Evolutionary conservation across 2,329 filamentous ascomycete genomes (phyloP).

Genomic region (Clonostachys solani): DNA sequence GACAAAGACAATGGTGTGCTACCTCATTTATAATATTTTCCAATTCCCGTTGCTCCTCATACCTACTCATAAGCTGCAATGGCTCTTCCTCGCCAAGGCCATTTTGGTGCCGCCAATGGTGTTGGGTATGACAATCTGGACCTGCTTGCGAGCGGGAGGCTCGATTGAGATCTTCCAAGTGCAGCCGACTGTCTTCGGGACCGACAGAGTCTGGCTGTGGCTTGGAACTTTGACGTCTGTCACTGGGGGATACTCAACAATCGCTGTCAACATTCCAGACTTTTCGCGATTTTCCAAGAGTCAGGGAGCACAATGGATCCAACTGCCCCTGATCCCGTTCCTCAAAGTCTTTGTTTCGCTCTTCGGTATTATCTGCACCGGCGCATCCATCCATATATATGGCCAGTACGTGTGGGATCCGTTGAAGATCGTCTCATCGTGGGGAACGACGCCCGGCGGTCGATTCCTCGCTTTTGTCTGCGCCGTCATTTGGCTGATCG

Average conservation of each 20-base stretch:
- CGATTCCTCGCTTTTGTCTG: conserved; percentile 23
- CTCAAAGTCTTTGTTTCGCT: conserved; percentile 40
- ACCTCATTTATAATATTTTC: conserved; percentile 41
- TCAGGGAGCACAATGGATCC: background rate
- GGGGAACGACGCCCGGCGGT: conserved; percentile 18
- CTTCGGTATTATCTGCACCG: conserved; percentile 41
- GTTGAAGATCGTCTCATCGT: conserved; percentile 39
- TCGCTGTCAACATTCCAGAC: background rate
- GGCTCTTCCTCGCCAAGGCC: conserved; percentile 26
- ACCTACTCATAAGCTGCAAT: conserved; percentile 26
- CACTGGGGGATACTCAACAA: background rate
- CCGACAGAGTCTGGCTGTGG: background rate
- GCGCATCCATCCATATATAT: conserved; percentile 37
- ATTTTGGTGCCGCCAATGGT: conserved; percentile 10
- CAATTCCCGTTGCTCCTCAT: conserved; percentile 35
- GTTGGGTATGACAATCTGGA: conserved; percentile 22
- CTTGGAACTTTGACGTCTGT: background rate
- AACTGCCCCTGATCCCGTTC: conserved; percentile 26
- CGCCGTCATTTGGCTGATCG: conserved; percentile 30
- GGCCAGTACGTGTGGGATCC: conserved; percentile 43
- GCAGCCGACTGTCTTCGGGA: background rate
- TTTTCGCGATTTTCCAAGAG: background rate
- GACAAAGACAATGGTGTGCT: conserved; percentile 31
- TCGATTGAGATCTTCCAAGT: background rate
- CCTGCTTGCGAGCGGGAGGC: conserved; percentile 3